These are phyloP conservation scores for Copromyces sp. DNA, from an alignment of 495 filamentous ascomycete species.

Conservation along the genomic window DNA sequence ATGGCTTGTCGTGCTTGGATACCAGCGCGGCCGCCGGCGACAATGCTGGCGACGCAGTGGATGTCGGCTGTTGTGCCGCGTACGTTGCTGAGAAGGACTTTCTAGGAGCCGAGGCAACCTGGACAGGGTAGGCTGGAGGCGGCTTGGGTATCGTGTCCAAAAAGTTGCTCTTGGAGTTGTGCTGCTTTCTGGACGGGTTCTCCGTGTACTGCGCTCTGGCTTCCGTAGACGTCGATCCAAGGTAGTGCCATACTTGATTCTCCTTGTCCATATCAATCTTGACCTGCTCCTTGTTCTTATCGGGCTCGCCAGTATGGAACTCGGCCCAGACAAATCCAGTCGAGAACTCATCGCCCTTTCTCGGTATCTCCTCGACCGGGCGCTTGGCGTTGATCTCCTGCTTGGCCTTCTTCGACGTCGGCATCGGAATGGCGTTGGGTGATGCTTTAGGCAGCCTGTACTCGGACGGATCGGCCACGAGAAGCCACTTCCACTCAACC, in stretches of 20 bases:
- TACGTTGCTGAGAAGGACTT: conserved; percentile 9
- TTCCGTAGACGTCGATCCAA: conserved; percentile 80
- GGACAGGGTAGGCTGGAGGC: conserved; percentile 13
- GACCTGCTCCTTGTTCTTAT: conserved; percentile 32
- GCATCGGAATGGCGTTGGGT: conserved; percentile 45
- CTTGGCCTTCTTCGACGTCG: conserved; percentile 43
- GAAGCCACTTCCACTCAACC: conserved; percentile 70
- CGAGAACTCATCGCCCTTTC: conserved; percentile 59
- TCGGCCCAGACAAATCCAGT: conserved; percentile 69
- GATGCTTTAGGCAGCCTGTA: conserved; percentile 55
- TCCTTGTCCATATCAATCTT: conserved; percentile 58
- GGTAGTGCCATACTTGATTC: conserved; percentile 81
- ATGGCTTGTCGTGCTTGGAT: conserved; percentile 34
- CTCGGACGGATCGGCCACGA: conserved; percentile 54
- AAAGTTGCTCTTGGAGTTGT: conserved; percentile 52
- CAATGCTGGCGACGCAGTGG: background rate
- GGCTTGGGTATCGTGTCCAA: conserved; percentile 51
- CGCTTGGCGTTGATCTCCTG: conserved; percentile 47
- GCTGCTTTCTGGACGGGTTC: conserved; percentile 46
- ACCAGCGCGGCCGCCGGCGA: background rate
- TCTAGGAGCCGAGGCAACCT: conserved; percentile 10
- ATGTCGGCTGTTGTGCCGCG: background rate
- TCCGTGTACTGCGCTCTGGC: conserved; percentile 88
- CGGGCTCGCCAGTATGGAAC: conserved; percentile 52
- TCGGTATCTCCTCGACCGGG: conserved; percentile 49